Conservation (phyloP, 108 stramenopile species). For the Schizochytrium sp. region DNA sequence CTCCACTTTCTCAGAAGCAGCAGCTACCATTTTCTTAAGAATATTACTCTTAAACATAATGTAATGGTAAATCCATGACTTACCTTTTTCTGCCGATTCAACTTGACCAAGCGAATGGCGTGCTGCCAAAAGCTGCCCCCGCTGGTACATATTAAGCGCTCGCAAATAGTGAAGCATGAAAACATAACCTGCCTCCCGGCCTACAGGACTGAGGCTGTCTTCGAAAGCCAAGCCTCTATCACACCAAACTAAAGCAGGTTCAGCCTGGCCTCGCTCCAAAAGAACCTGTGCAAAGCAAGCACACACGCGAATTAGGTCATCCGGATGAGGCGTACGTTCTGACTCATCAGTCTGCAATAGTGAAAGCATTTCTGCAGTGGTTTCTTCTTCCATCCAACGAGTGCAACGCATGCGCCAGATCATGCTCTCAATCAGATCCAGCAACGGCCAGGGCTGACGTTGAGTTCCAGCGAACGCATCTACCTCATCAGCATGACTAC, state of each 20-base stretch:
- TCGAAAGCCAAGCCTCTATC: constrained; percentile 53
- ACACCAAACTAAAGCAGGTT: constrained; percentile 49
- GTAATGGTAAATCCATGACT: constrained; percentile 55
- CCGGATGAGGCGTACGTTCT: neutral
- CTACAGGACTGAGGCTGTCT: neutral
- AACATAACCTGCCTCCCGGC: constrained; percentile 24
- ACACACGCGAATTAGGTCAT: constrained; percentile 38
- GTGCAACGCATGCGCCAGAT: constrained; percentile 62
- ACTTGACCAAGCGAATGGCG: neutral
- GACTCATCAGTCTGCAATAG: constrained; percentile 36
- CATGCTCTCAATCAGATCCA: constrained; percentile 22
- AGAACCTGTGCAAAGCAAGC: constrained; percentile 55
- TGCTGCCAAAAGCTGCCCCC: constrained; percentile 45
- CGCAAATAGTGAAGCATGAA: constrained; percentile 52
- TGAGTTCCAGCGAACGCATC: neutral
- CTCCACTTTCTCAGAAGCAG: constrained; percentile 2
- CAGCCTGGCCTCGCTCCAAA: constrained; percentile 44
- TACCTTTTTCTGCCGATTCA: constrained; percentile 24
- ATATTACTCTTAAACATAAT: constrained; percentile 57
- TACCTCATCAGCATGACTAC: neutral
- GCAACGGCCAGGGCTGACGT: constrained; percentile 17
- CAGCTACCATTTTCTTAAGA: constrained; percentile 15
- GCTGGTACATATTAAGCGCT: constrained; percentile 55
- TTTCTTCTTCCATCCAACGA: constrained; percentile 52
- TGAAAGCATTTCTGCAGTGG: constrained; percentile 21